Percentiles rank a stretch among this genome's conserved stretches.
Conservation (phyloP, 306 rosid genomes). For the Arachis hypogaea region DNA sequence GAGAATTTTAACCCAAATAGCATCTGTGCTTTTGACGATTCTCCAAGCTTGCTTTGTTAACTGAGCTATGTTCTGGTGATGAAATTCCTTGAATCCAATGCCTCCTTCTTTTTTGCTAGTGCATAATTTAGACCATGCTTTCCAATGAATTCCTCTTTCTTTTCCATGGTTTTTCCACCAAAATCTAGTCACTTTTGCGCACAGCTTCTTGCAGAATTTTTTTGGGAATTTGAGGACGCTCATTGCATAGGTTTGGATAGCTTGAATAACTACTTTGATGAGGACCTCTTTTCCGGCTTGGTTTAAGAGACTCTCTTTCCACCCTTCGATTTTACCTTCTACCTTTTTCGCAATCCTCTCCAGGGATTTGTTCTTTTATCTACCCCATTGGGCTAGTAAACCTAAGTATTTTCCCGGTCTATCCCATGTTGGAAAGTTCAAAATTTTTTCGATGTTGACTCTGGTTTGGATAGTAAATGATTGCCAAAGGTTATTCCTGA, state of each 20-base stretch:
- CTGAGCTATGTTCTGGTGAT: too few relatives aligned
- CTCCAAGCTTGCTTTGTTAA: neutral
- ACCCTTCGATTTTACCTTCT: neutral
- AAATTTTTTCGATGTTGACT: neutral
- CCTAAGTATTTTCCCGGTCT: neutral
- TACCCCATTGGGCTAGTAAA: neutral
- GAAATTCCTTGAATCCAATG: too few relatives aligned
- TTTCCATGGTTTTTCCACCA: too few relatives aligned
- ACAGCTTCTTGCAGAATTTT: too few relatives aligned
- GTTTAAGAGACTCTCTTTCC: neutral
- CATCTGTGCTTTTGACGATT: too few relatives aligned
- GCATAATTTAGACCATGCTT: too few relatives aligned
- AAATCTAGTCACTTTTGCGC: too few relatives aligned
- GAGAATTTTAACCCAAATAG: neutral
- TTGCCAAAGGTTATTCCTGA: neutral
- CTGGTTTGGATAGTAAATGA: neutral
- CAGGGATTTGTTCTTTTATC: neutral
- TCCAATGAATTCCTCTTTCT: too few relatives aligned
- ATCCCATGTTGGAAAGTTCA: neutral
- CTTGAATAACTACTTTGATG: neutral
- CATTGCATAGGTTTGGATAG: neutral
- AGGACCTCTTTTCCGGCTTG: neutral
- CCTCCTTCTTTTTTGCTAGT: too few relatives aligned
- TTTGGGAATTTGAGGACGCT: too few relatives aligned
- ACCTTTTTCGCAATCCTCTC: neutral